These are phyloP conservation scores for Cryptosporidium bovis DNA, from an alignment of 169 alveolate genomes.

Conservation along the genomic window DNA sequence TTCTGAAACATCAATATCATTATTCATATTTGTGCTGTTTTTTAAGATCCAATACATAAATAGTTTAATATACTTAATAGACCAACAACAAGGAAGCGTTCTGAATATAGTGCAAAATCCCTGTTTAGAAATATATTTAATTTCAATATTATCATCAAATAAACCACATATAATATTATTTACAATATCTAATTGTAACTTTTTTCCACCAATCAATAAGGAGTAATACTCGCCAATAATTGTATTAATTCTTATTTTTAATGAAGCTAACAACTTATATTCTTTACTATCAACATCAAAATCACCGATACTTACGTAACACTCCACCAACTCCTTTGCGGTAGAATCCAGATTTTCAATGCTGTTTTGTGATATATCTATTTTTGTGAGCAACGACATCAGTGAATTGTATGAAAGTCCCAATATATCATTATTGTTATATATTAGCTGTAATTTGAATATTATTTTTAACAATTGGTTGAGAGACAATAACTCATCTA, in stretches of 20 bases:
- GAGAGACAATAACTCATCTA: conserved; percentile 25
- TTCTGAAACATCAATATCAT: neutral
- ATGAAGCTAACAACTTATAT: neutral
- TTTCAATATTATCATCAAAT: conserved; percentile 52
- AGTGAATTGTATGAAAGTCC: conserved; percentile 46
- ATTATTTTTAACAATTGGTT: neutral
- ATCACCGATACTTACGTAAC: neutral
- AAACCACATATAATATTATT: conserved; percentile 35
- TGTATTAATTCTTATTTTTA: conserved; percentile 36
- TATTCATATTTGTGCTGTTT: neutral
- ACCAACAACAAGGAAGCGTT: neutral
- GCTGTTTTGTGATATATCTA: neutral
- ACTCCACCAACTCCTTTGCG: neutral
- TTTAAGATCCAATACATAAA: conserved; percentile 29
- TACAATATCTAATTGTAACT: conserved; percentile 15
- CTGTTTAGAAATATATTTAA: conserved; percentile 24
- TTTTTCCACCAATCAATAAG: neutral
- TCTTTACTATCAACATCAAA: neutral
- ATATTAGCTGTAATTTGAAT: neutral
- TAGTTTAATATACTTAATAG: conserved; percentile 11
- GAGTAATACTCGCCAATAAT: conserved; percentile 55
- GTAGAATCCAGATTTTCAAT: neutral
- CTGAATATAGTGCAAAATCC: conserved; percentile 52
- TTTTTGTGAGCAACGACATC: conserved; percentile 18
- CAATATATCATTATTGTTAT: conserved; percentile 8